Base-by-base conservation (phyloP, 1,139 yeast genomes). In the Yamadazyma aaseri region DNA sequence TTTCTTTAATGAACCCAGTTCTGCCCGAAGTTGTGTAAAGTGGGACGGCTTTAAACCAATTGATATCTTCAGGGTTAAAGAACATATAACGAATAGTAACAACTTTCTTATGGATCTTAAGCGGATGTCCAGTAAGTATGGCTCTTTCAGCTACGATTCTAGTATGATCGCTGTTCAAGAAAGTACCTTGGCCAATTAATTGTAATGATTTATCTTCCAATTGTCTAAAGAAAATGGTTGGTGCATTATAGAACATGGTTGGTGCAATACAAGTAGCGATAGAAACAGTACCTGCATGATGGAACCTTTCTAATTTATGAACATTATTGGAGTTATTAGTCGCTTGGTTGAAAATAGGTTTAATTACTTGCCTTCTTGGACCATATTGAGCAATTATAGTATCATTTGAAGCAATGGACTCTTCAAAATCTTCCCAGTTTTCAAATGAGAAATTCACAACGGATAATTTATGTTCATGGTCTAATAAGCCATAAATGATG, bases 71-170 rank as follows among this genome's bases (percentile, higher is more conserved):
- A 9, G 87, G 67, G 53, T 83, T 87, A 79, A 90, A 92, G 71
- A 94, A 94, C 99, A 94, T 94, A 74, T 89, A 94, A 49, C 98
- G 81, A 39, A 92, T 77, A 3, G 98, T 92, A 40, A 92, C 90
- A 28, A 90, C 86, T 42, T 76, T 79, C 65, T 87, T 92, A 69
- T 94, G 97, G 51, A 94, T 90, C 70, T 90, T 92, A 60, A 89
- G 82, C 26, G 97, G 96, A 49, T 87, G 90, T 35, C 98, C 98
- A 0, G 98, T 92, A 40, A 94, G 66, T 7, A 92, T 81, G 3
- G 84, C 81, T 54, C 97, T 77, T 72, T 92, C 90, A 21, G 95
- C 96, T 39, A 89, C 58, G 17, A 90, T 73, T 60, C 98, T 76
- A 13, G 84, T 74, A 51, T 84, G 87, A 59, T 92, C 97, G 31